These are phyloP conservation scores for Neohortaea acidophila DNA, from an alignment of 495 filamentous ascomycete species.

Conservation along the genomic window DNA sequence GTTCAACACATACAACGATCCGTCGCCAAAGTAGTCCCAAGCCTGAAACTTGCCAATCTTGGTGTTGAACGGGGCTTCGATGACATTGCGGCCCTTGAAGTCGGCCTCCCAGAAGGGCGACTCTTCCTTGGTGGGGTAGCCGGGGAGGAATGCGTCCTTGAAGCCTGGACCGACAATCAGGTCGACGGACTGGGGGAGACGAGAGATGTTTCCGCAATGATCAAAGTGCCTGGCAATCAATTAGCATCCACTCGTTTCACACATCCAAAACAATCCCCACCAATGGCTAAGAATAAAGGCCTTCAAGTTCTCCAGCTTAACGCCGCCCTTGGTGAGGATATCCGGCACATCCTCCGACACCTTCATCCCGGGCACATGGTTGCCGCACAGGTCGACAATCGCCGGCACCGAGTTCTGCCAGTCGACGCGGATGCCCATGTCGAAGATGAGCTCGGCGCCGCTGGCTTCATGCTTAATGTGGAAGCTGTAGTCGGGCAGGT, in stretches of 20 bases:
- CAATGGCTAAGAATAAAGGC: neutral
- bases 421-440: constrained; percentile 12
- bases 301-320: neutral
- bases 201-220: constrained; percentile 41
- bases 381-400: neutral
- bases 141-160: constrained; percentile 33
- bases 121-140: constrained; percentile 31
- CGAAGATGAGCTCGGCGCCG: constrained; percentile 10
- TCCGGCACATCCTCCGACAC: constrained; percentile 14
- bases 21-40: constrained; percentile 38
- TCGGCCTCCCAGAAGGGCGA: constrained; percentile 3
- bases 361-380: constrained; percentile 32
- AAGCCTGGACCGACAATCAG: constrained; percentile 42
- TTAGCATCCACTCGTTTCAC: neutral
- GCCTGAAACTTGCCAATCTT: constrained; percentile 35
- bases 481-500: constrained; percentile 27
- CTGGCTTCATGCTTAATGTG: constrained; percentile 24
- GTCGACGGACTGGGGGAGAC: constrained; percentile 33
- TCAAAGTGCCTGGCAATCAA: constrained; percentile 35
- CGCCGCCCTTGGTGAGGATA: neutral
- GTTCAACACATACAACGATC: constrained; percentile 31
- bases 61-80: neutral
- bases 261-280: neutral
- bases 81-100: constrained; percentile 11
- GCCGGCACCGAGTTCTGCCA: constrained; percentile 7